A percentile compares a stretch with the other conserved stretches of the same genome.
phyloP scores from a whole-genome alignment of 2,329 filamentous ascomycete species.

The Cadophora luteo-olivacea region DNA sequence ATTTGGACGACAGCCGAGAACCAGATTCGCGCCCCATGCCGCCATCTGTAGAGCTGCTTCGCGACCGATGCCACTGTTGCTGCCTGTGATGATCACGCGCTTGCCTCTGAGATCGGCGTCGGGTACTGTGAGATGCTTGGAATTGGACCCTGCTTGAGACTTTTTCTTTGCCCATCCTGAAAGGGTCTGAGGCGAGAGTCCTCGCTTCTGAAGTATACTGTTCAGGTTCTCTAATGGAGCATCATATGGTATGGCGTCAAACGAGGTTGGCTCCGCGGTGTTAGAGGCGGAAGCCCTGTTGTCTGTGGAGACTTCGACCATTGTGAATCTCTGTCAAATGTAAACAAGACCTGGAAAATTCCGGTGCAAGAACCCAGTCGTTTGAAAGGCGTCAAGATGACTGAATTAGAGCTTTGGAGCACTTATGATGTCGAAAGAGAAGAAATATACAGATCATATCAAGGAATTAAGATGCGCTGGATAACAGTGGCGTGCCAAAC shows the following conservation, averaged over 20 bases:
- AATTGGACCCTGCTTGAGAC: background rate
- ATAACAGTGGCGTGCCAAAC: background rate
- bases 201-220: background rate
- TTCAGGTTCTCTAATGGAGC: conserved; percentile 1
- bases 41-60: conserved; percentile 48
- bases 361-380: no score
- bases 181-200: background rate
- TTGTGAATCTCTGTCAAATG: background rate
- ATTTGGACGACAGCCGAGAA: conserved; percentile 47
- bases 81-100: conserved; percentile 49
- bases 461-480: background rate
- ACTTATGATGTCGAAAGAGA: no score
- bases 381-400: no score
- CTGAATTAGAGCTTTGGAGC: no score
- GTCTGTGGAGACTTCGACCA: background rate
- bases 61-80: conserved; percentile 52
- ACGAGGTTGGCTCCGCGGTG: background rate
- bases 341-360: no score
- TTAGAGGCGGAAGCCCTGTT: background rate
- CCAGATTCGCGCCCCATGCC: conserved; percentile 45
- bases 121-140: background rate
- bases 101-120: background rate
- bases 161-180: background rate
- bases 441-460: background rate
- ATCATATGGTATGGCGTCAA: conserved; percentile 1